A percentile compares a stretch with the other conserved stretches of the same genome.
Evolutionary conservation across 2,329 filamentous ascomycete genomes (phyloP).

Genomic region (Aspergillus viridinutans): DNA sequence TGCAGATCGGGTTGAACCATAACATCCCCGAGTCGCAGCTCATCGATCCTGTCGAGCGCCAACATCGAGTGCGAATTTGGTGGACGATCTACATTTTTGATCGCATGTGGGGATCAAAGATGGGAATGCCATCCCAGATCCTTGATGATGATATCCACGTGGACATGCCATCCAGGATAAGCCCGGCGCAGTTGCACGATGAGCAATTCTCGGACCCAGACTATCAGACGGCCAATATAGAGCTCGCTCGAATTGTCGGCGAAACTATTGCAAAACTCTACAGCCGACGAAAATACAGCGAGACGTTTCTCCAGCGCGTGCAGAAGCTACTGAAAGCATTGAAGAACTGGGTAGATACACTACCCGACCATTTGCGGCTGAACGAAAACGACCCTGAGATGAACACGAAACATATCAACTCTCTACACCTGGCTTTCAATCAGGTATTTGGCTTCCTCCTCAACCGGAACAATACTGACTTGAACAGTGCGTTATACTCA

Average conservation of each 20-base stretch:
- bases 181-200: constrained; percentile 26
- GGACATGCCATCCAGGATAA: constrained; percentile 34
- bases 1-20: constrained; percentile 44
- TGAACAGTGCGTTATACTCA: constrained; percentile 34
- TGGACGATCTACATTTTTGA: constrained; percentile 40
- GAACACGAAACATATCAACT: constrained; percentile 31
- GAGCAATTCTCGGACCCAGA: constrained; percentile 37
- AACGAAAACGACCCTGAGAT: constrained; percentile 29
- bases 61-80: constrained; percentile 36
- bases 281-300: constrained; percentile 33
- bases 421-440: constrained; percentile 37
- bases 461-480: neutral
- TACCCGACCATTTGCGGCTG: constrained; percentile 33
- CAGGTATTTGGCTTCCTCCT: constrained; percentile 12
- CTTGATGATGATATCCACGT: constrained; percentile 46
- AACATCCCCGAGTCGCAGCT: constrained; percentile 35
- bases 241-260: constrained; percentile 34
- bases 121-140: constrained; percentile 48
- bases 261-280: constrained; percentile 34
- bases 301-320: constrained; percentile 38
- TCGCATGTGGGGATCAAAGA: constrained; percentile 48
- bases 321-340: constrained; percentile 37
- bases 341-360: constrained; percentile 36
- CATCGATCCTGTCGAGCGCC: constrained; percentile 37
- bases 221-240: constrained; percentile 36